Conservation (phyloP, 306 rosid species). For the Elaeagnus macrophylla region DNA sequence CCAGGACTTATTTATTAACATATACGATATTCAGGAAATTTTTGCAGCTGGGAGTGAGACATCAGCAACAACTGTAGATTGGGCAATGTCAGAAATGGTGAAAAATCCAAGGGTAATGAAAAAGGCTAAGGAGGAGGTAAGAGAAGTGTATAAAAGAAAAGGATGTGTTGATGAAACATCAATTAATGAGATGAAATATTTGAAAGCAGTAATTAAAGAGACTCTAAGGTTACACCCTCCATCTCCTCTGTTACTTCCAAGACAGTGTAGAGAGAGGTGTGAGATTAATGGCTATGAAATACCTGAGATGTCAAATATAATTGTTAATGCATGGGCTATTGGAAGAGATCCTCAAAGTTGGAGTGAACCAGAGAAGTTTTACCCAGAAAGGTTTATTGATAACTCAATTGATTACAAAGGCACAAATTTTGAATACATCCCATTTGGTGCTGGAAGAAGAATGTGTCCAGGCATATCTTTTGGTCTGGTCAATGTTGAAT, state of each 20-base stretch:
- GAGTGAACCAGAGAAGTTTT: slow-evolving; percentile 17
- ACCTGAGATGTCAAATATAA: neutral
- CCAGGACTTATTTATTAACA: no score
- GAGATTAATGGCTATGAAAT: slow-evolving; percentile 11
- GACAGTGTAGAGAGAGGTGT: slow-evolving; percentile 5
- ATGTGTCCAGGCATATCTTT: neutral
- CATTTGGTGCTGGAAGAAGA: slow-evolving; percentile 7
- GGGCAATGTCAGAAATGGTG: slow-evolving; percentile 7
- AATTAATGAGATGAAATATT: slow-evolving; percentile 6
- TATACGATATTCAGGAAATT: neutral
- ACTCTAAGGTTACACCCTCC: slow-evolving; percentile 15
- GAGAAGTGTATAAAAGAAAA: slow-evolving; percentile 6
- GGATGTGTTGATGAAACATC: neutral
- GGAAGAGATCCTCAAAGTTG: slow-evolving; percentile 12
- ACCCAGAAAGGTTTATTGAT: slow-evolving; percentile 2
- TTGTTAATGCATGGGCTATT: slow-evolving; percentile 15
- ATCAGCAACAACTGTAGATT: neutral
- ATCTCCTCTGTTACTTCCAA: slow-evolving; percentile 11
- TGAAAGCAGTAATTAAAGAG: slow-evolving; percentile 4
- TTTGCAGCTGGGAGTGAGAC: neutral
- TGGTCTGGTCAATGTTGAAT: neutral
- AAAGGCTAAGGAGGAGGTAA: slow-evolving; percentile 11
- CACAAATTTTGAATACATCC: neutral
- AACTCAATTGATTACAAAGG: neutral
- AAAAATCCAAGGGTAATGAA: slow-evolving; percentile 15